Conservation (phyloP, 306 rosid species). For the Fragaria vesca region DNA sequence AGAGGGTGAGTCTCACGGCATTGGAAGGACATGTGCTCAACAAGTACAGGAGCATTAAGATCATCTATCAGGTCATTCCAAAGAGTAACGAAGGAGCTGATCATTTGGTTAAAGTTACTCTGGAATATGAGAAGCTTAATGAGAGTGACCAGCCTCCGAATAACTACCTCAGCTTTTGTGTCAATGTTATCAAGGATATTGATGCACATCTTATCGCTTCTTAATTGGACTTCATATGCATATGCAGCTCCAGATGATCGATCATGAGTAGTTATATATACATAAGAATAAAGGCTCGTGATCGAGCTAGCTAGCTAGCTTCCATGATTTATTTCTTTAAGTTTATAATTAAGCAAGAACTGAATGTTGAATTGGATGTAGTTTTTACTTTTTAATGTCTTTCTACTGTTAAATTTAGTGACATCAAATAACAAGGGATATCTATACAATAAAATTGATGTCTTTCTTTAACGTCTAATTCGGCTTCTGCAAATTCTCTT, state of each 20-base stretch:
- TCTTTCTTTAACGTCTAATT: no score
- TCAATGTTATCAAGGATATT: no score
- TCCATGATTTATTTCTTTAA: background rate
- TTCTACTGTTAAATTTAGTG: no score
- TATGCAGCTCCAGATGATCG: background rate
- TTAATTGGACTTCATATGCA: no score
- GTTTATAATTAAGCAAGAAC: no score
- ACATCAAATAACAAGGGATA: no score
- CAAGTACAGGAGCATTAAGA: constrained; percentile 26
- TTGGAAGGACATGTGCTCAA: constrained; percentile 31
- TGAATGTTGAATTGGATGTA: no score
- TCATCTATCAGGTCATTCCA: constrained; percentile 16
- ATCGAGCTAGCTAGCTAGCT: background rate
- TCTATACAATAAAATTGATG: no score
- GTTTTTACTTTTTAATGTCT: no score
- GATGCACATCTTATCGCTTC: background rate
- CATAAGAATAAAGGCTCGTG: background rate
- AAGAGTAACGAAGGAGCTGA: constrained; percentile 15
- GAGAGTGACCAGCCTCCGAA: background rate
- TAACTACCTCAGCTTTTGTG: background rate
- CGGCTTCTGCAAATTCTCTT: background rate
- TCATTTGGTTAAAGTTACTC: background rate
- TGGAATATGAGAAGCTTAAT: background rate
- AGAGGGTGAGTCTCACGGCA: background rate
- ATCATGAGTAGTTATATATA: background rate